Percentiles rank a stretch among this genome's conserved stretches.
Conservation (phyloP, 345 rosid species). For the Gossypium arboreum region DNA sequence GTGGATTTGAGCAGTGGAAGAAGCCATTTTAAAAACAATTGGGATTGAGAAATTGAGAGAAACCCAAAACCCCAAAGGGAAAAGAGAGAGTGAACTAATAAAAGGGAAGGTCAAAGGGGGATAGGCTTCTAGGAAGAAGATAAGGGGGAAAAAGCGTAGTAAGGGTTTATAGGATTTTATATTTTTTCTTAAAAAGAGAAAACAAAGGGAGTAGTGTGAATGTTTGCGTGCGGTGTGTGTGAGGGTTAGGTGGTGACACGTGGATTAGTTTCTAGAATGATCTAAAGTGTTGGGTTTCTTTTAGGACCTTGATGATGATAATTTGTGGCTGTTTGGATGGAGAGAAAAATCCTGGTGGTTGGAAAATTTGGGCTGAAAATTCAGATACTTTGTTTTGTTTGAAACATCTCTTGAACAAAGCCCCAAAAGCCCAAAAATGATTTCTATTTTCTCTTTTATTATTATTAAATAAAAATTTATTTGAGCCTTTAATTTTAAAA, state of each 20-base stretch:
- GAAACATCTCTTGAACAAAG: background rate
- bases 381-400: background rate
- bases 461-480: too few relatives aligned
- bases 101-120: background rate
- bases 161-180: conserved; percentile 20
- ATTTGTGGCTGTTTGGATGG: background rate
- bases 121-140: conserved; percentile 5
- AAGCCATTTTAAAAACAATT: conserved; percentile 45
- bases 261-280: conserved; percentile 30
- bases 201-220: background rate
- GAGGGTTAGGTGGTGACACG: conserved; percentile 50
- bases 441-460: background rate
- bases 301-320: too few relatives aligned
- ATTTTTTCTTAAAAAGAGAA: background rate
- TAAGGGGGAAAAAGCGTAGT: conserved; percentile 11
- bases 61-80: conserved; percentile 1
- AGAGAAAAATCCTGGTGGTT: conserved; percentile 20
- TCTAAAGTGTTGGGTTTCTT: conserved; percentile 14
- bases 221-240: background rate
- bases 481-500: too few relatives aligned
- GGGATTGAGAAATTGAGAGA: background rate
- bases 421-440: background rate
- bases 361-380: conserved; percentile 7
- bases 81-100: background rate
- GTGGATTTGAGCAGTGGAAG: conserved; percentile 69